Evolutionary conservation across 495 filamentous ascomycete genomes (phyloP), one percentile per base, ranked within the genome.

Genomic region (Beverwykella pulmonaria): DNA sequence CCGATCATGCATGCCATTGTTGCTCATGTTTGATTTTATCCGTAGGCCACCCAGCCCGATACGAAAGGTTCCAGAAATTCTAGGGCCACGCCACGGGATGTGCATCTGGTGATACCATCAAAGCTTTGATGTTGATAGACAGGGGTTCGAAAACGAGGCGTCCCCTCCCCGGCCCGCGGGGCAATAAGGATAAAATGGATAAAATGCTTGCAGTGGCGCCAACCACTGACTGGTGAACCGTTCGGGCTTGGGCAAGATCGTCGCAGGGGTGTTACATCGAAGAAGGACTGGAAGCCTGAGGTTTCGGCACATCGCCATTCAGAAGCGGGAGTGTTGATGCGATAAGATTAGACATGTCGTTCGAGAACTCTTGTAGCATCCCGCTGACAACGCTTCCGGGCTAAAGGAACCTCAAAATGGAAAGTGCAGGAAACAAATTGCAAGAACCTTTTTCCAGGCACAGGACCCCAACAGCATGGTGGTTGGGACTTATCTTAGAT

Each of bases 1-100:
- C 58, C 36, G 49, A 29, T 53, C 23, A n/a, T 41, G 30, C 58
- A 46, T 54, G 4, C 15, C 1, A 15, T 32, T 22, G 55, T 50
- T 57, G 65, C 53, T 46, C 7, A 58, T 10, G n/a, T 54, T 14
- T 9, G 41, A 44, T 14, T 68, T 68, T 68, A 68, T 34, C 65
- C 65, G 65, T 57, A n/a, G 53, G 54, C 59, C 58, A 29, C 57
- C 59, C 48, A 36, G 59, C 39, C 53, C 59, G 34, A 32, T 29
- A 59, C 54, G 53, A 63, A 50, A 58, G 46, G 57, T 68, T 63
- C 59, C 25, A 56, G 65, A 68, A 63, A 53, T 50, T 57, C 60
- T 61, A 22, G 47, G 1, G 25, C 15, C 27, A 20, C 52, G 52
- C 39, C 34, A 23, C 53, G 27, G 17, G 32, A 46, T 39, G 9